These are phyloP conservation scores for Vigna reflexopilosa DNA, from an alignment of 306 rosid species.

Conservation along the genomic window DNA sequence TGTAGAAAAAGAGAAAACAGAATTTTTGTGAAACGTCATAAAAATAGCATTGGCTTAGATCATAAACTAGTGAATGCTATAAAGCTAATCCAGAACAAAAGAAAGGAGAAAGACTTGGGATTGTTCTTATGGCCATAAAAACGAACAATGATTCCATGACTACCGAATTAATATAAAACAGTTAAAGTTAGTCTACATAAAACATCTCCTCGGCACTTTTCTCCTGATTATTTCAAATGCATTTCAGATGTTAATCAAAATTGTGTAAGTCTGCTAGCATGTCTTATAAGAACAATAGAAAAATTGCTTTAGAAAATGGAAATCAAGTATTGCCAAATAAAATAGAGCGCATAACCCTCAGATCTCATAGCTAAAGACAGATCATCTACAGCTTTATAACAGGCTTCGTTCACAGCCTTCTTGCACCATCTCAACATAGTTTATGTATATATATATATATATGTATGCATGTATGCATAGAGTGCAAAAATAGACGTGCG, in stretches of 20 bases:
- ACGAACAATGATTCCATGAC: too few relatives aligned
- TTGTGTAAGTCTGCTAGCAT: not conserved
- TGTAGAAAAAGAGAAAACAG: not conserved
- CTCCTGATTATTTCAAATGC: not conserved
- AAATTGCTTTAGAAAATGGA: not conserved
- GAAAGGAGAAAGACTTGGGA: not conserved
- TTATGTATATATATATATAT: not conserved
- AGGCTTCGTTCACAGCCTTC: conserved; percentile 44
- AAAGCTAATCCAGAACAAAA: not conserved
- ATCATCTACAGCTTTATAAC: conserved; percentile 37
- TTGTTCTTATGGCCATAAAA: too few relatives aligned
- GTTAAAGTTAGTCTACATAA: too few relatives aligned
- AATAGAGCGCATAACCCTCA: conserved; percentile 39
- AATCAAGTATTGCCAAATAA: not conserved
- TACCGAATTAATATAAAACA: too few relatives aligned
- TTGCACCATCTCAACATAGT: conserved; percentile 15
- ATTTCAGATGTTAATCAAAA: not conserved
- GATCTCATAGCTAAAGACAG: conserved; percentile 44
- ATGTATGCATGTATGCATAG: not conserved
- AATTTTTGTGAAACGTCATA: not conserved
- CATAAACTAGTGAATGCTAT: not conserved
- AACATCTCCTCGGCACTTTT: not conserved
- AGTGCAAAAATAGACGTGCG: not conserved
- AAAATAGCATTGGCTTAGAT: not conserved
- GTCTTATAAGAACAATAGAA: not conserved